Conservation (phyloP, 805 yeast genomes). For the Torulaspora gathmanii region DNA sequence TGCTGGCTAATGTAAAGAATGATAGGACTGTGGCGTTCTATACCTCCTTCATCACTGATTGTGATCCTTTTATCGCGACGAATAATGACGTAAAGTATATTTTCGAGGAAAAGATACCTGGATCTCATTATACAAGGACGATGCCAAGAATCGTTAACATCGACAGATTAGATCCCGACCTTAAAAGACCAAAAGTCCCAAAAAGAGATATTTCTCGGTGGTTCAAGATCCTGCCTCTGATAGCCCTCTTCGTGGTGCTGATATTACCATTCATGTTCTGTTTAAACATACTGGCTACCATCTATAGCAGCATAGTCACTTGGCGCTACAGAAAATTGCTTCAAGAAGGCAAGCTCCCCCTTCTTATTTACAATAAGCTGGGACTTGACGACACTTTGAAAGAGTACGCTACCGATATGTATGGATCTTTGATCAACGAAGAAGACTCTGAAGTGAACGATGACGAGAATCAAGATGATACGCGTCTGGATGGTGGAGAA, state of each 20-base stretch:
- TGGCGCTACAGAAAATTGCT: conserved; percentile 25
- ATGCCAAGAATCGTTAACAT: conserved; percentile 30
- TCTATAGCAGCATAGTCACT: conserved; percentile 31
- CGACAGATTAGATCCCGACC: conserved; percentile 18
- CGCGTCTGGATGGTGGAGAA: conserved; percentile 6
- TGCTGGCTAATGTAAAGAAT: conserved; percentile 70
- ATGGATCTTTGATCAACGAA: conserved; percentile 23
- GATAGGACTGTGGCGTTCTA: conserved; percentile 87
- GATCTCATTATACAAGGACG: conserved; percentile 14
- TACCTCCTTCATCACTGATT: conserved; percentile 70
- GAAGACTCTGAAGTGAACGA: conserved; percentile 17
- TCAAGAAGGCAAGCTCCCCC: conserved; percentile 21
- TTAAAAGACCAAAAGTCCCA: conserved; percentile 6
- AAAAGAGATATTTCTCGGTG: conserved; percentile 5
- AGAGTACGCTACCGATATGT: conserved; percentile 23
- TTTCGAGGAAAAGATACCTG: conserved; percentile 41
- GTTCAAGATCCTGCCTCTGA: conserved; percentile 6
- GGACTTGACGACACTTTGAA: conserved; percentile 26
- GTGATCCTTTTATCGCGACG: conserved; percentile 65
- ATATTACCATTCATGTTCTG: conserved; percentile 29
- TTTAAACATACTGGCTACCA: conserved; percentile 28
- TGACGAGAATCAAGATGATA: conserved; percentile 1
- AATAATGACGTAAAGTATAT: conserved; percentile 46
- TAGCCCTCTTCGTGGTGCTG: conserved; percentile 11
- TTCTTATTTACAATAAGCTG: conserved; percentile 20